These are phyloP conservation scores for Apiotrichum mycotoxinovorans DNA, from an alignment of 1,284 basidiomycete species.

Conservation along the genomic window DNA sequence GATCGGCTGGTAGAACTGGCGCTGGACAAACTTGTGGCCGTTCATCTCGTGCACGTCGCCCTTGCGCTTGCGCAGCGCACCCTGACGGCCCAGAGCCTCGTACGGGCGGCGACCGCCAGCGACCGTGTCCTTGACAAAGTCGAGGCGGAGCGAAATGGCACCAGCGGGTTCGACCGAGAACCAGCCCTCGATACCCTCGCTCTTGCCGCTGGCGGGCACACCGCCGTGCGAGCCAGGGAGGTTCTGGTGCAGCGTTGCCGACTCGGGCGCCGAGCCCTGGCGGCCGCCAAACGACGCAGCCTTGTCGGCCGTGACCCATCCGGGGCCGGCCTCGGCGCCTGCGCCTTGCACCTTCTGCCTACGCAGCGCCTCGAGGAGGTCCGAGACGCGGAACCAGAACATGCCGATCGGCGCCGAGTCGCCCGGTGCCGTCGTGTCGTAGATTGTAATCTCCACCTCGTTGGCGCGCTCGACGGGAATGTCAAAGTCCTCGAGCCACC, in stretches of 20 bases:
- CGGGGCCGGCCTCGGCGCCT: slow-evolving; percentile 62
- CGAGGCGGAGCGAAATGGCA: slow-evolving; percentile 75
- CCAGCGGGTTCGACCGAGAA: slow-evolving; percentile 98
- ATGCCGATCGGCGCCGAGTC: slow-evolving; percentile 90
- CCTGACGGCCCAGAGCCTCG: slow-evolving; percentile 95
- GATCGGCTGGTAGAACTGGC: slow-evolving; percentile 98
- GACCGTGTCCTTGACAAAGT: slow-evolving; percentile 96
- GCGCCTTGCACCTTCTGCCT: slow-evolving; percentile 87
- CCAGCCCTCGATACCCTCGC: slow-evolving; percentile 92
- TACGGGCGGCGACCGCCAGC: slow-evolving; percentile 77
- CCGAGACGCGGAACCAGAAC: slow-evolving; percentile 91
- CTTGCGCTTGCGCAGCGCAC: slow-evolving; percentile 95
- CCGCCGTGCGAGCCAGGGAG: slow-evolving; percentile 10
- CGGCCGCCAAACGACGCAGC: slow-evolving; percentile 45
- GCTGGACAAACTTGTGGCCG: slow-evolving; percentile 95
- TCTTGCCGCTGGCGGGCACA: slow-evolving; percentile 26
- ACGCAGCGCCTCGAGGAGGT: slow-evolving; percentile 90
- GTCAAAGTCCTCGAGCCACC: slow-evolving; percentile 97
- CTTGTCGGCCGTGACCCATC: slow-evolving; percentile 82
- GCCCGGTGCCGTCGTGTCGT: slow-evolving; percentile 77
- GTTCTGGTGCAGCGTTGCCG: slow-evolving; percentile 33
- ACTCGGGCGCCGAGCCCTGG: slow-evolving; percentile 34
- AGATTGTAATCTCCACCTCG: slow-evolving; percentile 95
- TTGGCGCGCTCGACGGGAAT: slow-evolving; percentile 96
- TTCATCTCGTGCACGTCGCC: slow-evolving; percentile 99